phyloP scores from a whole-genome alignment of 140 eudicot species.

The Cichorium intybus region DNA sequence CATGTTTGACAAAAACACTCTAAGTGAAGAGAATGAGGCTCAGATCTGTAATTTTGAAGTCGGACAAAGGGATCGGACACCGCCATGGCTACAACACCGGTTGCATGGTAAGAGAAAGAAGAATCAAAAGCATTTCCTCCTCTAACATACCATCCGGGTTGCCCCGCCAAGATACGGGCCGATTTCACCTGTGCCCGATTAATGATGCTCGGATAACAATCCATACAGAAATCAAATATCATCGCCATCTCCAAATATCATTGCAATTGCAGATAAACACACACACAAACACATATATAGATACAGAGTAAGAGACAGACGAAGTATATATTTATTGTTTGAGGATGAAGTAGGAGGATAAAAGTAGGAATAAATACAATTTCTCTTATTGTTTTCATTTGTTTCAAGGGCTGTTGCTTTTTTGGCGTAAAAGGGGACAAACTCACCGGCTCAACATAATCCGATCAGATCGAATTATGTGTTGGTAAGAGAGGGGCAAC shows the following conservation, averaged over 20 bases:
- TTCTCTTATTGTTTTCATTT: not conserved
- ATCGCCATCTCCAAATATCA: not conserved
- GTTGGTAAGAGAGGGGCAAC: too few relatives aligned
- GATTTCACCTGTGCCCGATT: not conserved
- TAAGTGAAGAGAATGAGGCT: not conserved
- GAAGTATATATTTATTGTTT: too few relatives aligned
- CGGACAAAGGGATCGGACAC: not conserved
- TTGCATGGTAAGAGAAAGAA: not conserved
- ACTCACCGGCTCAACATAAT: conserved; percentile 20
- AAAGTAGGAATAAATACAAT: too few relatives aligned
- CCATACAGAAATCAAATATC: not conserved
- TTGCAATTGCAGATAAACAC: too few relatives aligned
- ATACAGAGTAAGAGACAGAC: too few relatives aligned
- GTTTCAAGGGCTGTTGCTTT: conserved; percentile 11
- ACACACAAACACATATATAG: too few relatives aligned
- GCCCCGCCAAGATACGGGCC: conserved; percentile 26
- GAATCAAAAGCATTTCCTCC: not conserved
- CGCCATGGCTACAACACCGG: conserved; percentile 27
- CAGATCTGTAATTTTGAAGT: conserved; percentile 7
- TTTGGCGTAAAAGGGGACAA: not conserved
- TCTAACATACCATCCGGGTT: not conserved
- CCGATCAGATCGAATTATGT: conserved; percentile 2
- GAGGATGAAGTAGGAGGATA: too few relatives aligned
- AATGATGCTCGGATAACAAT: not conserved
- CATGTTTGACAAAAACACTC: not conserved